Conservation (phyloP, 2,329 filamentous ascomycete genomes). For the Fusarium haematococcum region DNA sequence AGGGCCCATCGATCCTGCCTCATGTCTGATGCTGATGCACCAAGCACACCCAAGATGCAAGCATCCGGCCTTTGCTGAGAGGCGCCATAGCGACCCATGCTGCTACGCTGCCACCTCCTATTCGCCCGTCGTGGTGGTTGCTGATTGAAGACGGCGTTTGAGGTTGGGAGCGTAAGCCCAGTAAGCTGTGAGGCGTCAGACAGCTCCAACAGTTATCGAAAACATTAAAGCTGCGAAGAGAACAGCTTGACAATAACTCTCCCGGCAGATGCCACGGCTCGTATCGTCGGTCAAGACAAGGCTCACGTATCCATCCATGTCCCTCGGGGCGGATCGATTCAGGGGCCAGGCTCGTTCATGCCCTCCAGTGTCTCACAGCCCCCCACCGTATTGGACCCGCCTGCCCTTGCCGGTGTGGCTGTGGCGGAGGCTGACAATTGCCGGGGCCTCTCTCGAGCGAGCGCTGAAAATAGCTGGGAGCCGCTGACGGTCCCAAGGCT, state of each 20-base stretch:
- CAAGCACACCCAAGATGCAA: background rate
- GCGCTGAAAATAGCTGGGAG: slow-evolving; percentile 39
- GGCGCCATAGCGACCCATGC: slow-evolving; percentile 36
- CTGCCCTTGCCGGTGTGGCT: slow-evolving; percentile 31
- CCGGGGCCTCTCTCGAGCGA: background rate
- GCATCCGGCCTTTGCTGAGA: slow-evolving; percentile 17
- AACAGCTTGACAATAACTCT: background rate
- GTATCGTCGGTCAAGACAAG: background rate
- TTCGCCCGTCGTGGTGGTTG: slow-evolving; percentile 26
- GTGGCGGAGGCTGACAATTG: slow-evolving; percentile 38
- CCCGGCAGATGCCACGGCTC: background rate
- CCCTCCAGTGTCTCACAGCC: slow-evolving; percentile 23
- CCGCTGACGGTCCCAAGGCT: slow-evolving; percentile 5
- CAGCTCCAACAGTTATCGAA: background rate
- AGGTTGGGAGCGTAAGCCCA: slow-evolving; percentile 21
- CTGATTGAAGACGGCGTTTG: slow-evolving; percentile 11
- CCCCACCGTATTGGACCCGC: slow-evolving; percentile 9
- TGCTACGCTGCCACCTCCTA: slow-evolving; percentile 35
- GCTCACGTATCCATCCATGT: background rate
- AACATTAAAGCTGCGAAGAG: background rate
- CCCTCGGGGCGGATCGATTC: slow-evolving; percentile 3
- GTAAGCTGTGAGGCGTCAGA: background rate
- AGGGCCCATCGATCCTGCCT: slow-evolving; percentile 24
- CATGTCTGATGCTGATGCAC: slow-evolving; percentile 36
- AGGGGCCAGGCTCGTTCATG: slow-evolving; percentile 5